Percentiles rank a stretch among this genome's conserved stretches.
These are phyloP conservation scores for Aspergillus arachidicola DNA, from an alignment of 2,329 filamentous ascomycete genomes.

Conservation along the genomic window DNA sequence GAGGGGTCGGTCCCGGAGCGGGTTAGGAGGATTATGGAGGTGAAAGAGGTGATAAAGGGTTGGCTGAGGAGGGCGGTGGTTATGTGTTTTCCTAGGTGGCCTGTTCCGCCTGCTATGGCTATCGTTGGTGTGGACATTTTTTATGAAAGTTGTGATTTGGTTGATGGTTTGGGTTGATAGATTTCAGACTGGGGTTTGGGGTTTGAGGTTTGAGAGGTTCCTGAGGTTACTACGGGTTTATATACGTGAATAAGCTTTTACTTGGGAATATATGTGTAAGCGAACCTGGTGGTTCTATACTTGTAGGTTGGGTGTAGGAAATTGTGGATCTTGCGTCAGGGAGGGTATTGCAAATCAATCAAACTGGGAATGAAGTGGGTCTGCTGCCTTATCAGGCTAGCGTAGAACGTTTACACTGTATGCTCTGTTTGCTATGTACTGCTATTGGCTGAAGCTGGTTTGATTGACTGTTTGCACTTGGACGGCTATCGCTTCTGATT, in stretches of 20 bases:
- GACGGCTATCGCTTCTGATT: neutral
- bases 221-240: neutral
- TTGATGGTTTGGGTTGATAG: too few relatives aligned
- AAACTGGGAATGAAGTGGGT: neutral
- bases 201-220: too few relatives aligned
- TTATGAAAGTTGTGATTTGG: neutral
- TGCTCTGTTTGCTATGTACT: neutral
- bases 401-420: neutral
- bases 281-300: too few relatives aligned
- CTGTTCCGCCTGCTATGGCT: constrained; percentile 32
- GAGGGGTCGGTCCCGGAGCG: constrained; percentile 10
- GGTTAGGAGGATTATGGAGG: constrained; percentile 28
- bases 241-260: neutral
- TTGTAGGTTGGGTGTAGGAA: too few relatives aligned
- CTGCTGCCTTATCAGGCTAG: neutral
- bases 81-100: constrained; percentile 28
- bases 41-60: constrained; percentile 22
- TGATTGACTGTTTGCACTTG: neutral
- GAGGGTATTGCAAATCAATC: neutral
- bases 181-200: too few relatives aligned
- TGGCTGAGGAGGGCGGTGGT: constrained; percentile 26
- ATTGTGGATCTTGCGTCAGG: too few relatives aligned
- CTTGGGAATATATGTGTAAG: too few relatives aligned
- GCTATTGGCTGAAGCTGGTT: neutral
- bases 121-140: constrained; percentile 12